phyloP scores from a whole-genome alignment of 352 stramenopile genomes.

The Globisporangium viniferum region DNA sequence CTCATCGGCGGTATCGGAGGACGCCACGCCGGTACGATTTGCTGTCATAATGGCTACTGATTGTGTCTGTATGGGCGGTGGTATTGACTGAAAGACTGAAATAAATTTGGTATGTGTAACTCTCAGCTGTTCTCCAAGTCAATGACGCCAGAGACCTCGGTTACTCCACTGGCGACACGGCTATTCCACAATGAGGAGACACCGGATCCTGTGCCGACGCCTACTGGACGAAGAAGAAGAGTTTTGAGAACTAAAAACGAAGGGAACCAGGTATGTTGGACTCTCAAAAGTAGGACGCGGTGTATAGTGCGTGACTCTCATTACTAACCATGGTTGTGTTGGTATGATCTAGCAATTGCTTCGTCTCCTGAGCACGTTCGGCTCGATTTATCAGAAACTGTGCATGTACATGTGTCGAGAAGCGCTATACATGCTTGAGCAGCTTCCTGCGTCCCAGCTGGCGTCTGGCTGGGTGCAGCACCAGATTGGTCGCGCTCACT shows the following conservation, averaged over 20 bases:
- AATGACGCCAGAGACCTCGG: background rate
- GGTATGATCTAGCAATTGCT: conserved; percentile 33
- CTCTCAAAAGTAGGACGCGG: too few species aligned
- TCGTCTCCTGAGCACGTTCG: conserved; percentile 63
- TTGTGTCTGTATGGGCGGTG: too few species aligned
- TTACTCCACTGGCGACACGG: conserved; percentile 18
- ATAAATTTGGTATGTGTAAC: too few species aligned
- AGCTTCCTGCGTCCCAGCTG: conserved; percentile 80
- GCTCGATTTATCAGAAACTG: conserved; percentile 68
- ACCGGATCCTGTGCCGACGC: background rate
- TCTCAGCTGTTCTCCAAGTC: conserved; percentile 3
- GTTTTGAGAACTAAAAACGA: background rate
- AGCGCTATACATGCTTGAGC: conserved; percentile 86
- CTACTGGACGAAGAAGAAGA: background rate
- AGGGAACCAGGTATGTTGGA: conserved; percentile 10
- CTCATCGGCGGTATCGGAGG: conserved; percentile 50
- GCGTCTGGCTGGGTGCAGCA: conserved; percentile 93
- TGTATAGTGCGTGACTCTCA: too few species aligned
- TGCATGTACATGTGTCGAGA: conserved; percentile 80
- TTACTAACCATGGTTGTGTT: background rate
- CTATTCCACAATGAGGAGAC: conserved; percentile 16
- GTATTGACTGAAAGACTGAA: too few species aligned
- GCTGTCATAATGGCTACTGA: too few species aligned
- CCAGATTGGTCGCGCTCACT: conserved; percentile 92
- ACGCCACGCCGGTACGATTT: conserved; percentile 43